Conservation (phyloP, 371 early-diverging fungal species). For the Smittium mucronatum region DNA sequence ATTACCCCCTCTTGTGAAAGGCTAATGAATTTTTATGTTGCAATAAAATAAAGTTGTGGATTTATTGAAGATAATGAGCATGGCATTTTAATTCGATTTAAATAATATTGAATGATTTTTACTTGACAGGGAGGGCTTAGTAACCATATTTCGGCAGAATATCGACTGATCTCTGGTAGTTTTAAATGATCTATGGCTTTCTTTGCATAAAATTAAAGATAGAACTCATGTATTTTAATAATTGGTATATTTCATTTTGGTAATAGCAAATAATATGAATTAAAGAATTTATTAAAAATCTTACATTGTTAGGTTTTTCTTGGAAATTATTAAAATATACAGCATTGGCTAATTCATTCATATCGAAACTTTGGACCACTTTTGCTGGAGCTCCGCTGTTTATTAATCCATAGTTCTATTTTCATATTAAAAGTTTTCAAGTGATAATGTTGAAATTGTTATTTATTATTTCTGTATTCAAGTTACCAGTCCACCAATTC, state of each 20-base stretch:
- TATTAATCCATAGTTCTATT: slow-evolving; percentile 45
- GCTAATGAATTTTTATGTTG: slow-evolving; percentile 17
- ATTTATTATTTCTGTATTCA: neutral
- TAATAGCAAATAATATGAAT: too few relatives aligned
- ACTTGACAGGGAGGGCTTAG: slow-evolving; percentile 75
- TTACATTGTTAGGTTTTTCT: slow-evolving; percentile 36
- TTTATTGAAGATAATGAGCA: neutral
- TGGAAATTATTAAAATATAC: slow-evolving; percentile 52
- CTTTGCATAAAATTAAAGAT: slow-evolving; percentile 20
- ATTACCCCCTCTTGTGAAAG: slow-evolving; percentile 53
- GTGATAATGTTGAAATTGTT: neutral
- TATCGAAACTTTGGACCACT: slow-evolving; percentile 49
- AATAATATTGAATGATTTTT: neutral
- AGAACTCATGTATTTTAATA: too few relatives aligned
- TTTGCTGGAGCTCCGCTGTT: slow-evolving; percentile 36
- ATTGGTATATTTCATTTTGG: too few relatives aligned
- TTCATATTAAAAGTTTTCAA: slow-evolving; percentile 12
- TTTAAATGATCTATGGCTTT: slow-evolving; percentile 50
- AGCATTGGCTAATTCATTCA: slow-evolving; percentile 56
- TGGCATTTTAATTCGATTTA: neutral
- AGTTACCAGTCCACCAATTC: slow-evolving; percentile 55
- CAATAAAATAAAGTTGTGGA: neutral
- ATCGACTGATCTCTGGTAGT: slow-evolving; percentile 43
- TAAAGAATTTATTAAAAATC: slow-evolving; percentile 17
- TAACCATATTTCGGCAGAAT: slow-evolving; percentile 58